These are phyloP conservation scores for Ganoderma leucocontextum DNA, from an alignment of 1,284 basidiomycete genomes.

Conservation along the genomic window DNA sequence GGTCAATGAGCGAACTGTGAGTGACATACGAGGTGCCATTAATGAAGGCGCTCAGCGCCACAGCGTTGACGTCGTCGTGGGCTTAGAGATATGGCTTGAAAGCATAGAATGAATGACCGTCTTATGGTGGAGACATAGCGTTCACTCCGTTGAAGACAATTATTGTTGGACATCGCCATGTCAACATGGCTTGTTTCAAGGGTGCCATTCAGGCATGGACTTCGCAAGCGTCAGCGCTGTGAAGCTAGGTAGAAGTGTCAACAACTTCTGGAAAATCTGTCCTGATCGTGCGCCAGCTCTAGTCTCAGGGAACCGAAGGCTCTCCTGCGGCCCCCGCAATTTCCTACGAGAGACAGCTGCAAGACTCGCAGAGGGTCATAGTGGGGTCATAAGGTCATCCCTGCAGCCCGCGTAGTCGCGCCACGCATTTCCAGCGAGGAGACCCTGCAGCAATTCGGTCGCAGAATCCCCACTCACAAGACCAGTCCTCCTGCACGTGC, in stretches of 20 bases:
- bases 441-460: background rate
- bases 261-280: background rate
- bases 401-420: background rate
- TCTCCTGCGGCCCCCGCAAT: background rate
- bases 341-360: background rate
- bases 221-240: background rate
- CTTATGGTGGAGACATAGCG: background rate
- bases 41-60: background rate
- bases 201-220: background rate
- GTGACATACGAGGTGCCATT: background rate
- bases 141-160: background rate
- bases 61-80: background rate
- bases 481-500: background rate
- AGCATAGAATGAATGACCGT: background rate
- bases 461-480: background rate
- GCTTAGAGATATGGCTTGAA: background rate
- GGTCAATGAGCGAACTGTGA: background rate
- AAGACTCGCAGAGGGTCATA: background rate
- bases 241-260: background rate
- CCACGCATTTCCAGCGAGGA: slow-evolving; percentile 4
- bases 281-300: no score
- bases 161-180: background rate
- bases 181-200: background rate
- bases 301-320: background rate
- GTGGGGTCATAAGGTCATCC: background rate